Evolutionary conservation across 192 early-diverging fungal genomes (phyloP), one percentile per base, ranked within the genome.

Genomic region (Linnemannia elongata): DNA sequence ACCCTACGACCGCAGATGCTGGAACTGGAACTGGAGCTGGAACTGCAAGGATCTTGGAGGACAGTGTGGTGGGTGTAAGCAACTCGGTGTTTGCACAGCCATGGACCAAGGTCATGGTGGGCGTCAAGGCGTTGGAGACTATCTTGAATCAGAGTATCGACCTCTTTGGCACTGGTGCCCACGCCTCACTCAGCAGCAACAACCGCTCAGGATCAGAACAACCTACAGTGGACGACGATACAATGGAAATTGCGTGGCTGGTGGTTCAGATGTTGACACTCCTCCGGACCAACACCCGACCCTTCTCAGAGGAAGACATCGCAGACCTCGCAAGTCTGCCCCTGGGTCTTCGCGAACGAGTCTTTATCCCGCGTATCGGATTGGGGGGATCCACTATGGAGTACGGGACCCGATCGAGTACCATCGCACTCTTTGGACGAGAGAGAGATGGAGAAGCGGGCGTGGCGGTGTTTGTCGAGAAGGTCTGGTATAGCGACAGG

Each of bases 81-180:
- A 92, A 92, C 38, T 90, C 88, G 22, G 76, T 87, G 3, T 87
- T 90, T 52, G 20, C 44, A 15, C 69, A 70, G 5, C 91, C 90
- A 22, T 92, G 91, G 91, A 38, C 44, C 30, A 92, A 92, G 45
- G 88, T 92, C 15, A 66, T 89, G 22, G 45, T 79, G 18, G 91
- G 91, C 2, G 45, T 69, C 33, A 36, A 87, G 3, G 73, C 81
- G 0, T 69, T 91, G 49, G 69, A 77, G 57, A 49, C 36, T 22
- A 72, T 80, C 41, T 33, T 91, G 38, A 78, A 85, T 47, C 8
- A 83, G 22, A 55, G 66, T 52, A 24, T 81, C 7, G 24, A 54
- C 6, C 13, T 87, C 18, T 87, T 87, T 75, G 85, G 85, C 4
- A 75, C 71, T 5, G 76, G 55, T 41, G 4, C 4, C n/a, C 70